A percentile compares a stretch with the other conserved stretches of the same genome.
phyloP scores from a whole-genome alignment of 208 protist species.

The Porcisia hertigi region DNA sequence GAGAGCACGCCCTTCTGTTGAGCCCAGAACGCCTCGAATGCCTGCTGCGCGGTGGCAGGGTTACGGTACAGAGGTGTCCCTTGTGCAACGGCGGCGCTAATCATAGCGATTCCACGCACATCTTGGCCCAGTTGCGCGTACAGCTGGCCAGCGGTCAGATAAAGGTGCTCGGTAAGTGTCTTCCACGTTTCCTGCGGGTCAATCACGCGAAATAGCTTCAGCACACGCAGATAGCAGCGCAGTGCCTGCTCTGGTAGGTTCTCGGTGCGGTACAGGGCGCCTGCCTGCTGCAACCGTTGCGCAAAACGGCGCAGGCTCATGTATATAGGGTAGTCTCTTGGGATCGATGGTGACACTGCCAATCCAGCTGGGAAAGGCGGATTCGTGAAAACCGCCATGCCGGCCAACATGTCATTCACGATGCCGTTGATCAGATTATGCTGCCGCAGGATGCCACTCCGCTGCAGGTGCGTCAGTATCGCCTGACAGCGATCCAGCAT shows the following conservation, averaged over 20 bases:
- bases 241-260: slow-evolving; percentile 51
- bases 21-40: slow-evolving; percentile 58
- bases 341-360: slow-evolving; percentile 35
- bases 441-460: slow-evolving; percentile 38
- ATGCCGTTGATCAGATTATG: slow-evolving; percentile 49
- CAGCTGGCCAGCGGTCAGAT: slow-evolving; percentile 46
- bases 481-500: slow-evolving; percentile 47
- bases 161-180: slow-evolving; percentile 60
- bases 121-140: slow-evolving; percentile 66
- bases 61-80: slow-evolving; percentile 63
- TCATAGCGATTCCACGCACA: slow-evolving; percentile 54
- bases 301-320: slow-evolving; percentile 58
- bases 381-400: slow-evolving; percentile 61
- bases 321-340: slow-evolving; percentile 47
- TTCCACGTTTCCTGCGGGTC: slow-evolving; percentile 57
- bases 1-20: slow-evolving; percentile 50
- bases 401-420: slow-evolving; percentile 65
- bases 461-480: slow-evolving; percentile 50
- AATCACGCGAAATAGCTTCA: slow-evolving; percentile 52
- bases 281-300: slow-evolving; percentile 47
- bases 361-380: slow-evolving; percentile 60
- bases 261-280: slow-evolving; percentile 49
- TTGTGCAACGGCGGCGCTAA: slow-evolving; percentile 48
- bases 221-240: slow-evolving; percentile 70
- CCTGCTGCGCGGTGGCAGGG: slow-evolving; percentile 27